Evolutionary conservation across 345 rosid species (phyloP).

Genomic region (Eutrema heterophyllum): DNA sequence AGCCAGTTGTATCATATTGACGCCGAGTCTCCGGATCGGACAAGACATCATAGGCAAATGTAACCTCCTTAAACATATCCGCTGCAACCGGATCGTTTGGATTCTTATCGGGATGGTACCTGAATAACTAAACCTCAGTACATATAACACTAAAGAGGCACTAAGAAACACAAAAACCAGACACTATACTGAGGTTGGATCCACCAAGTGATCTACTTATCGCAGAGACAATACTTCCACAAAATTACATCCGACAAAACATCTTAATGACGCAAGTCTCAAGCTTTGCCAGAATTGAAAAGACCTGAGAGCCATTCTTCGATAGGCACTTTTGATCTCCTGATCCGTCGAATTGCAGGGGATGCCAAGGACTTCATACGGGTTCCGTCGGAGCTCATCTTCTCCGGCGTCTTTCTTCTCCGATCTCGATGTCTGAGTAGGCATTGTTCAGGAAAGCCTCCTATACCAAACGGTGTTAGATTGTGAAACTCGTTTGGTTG

Average conservation of each 20-base stretch:
- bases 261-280: neutral
- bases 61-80: slow-evolving; percentile 82
- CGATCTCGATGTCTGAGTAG: slow-evolving; percentile 47
- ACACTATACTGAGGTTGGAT: neutral
- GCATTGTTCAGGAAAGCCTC: slow-evolving; percentile 30
- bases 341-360: slow-evolving; percentile 72
- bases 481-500: neutral
- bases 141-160: neutral
- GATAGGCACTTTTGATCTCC: slow-evolving; percentile 86
- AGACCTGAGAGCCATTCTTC: slow-evolving; percentile 91
- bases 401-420: slow-evolving; percentile 53
- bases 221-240: neutral
- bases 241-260: neutral
- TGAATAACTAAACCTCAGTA: slow-evolving; percentile 26
- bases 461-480: neutral
- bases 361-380: slow-evolving; percentile 81
- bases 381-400: slow-evolving; percentile 67
- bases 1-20: slow-evolving; percentile 80
- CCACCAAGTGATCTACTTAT: too few relatives aligned
- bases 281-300: too few relatives aligned
- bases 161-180: neutral
- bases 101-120: slow-evolving; percentile 99
- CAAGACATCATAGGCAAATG: slow-evolving; percentile 80
- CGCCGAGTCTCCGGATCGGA: slow-evolving; percentile 84
- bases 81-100: slow-evolving; percentile 88